Evolutionary conservation across 305 asterid genomes (phyloP).

Genomic region (Euphrasia arctica): DNA sequence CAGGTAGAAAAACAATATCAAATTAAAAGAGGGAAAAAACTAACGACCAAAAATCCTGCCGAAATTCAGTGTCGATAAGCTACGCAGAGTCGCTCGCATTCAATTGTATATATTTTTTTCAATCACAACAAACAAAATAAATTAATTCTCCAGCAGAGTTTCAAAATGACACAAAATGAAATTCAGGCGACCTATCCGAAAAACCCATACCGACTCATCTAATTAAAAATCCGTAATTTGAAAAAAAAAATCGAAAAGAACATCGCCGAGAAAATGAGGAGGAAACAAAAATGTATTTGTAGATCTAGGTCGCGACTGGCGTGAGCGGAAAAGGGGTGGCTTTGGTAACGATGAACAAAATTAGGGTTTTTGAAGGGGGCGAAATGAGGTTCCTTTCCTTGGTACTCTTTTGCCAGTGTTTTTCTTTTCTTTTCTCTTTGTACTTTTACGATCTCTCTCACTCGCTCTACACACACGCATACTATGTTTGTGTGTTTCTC

Average conservation of each 20-base stretch:
- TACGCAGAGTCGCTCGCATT: not conserved
- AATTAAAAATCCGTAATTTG: too few species aligned
- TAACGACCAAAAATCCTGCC: not conserved
- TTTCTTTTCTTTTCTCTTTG: not conserved
- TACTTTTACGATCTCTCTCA: too few species aligned
- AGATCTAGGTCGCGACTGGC: not conserved
- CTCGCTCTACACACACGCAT: not conserved
- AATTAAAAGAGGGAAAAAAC: not conserved
- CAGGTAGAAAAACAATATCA: slow-evolving; percentile 12
- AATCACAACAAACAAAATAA: not conserved
- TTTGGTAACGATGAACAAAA: not conserved
- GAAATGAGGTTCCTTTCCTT: not conserved
- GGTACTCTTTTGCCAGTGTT: not conserved
- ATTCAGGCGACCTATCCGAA: not conserved
- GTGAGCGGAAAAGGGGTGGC: not conserved
- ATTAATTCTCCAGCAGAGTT: too few species aligned
- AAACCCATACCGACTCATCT: too few species aligned
- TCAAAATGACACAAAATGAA: too few species aligned
- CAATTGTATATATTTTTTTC: not conserved
- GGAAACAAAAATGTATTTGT: not conserved
- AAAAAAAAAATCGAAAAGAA: too few species aligned
- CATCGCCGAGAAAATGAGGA: too few species aligned
- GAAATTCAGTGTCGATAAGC: not conserved
- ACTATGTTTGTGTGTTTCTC: not conserved
- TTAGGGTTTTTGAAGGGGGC: not conserved